Evolutionary conservation across 1,284 basidiomycete genomes (phyloP).

Genomic region (Cryptococcus wingfieldii): DNA sequence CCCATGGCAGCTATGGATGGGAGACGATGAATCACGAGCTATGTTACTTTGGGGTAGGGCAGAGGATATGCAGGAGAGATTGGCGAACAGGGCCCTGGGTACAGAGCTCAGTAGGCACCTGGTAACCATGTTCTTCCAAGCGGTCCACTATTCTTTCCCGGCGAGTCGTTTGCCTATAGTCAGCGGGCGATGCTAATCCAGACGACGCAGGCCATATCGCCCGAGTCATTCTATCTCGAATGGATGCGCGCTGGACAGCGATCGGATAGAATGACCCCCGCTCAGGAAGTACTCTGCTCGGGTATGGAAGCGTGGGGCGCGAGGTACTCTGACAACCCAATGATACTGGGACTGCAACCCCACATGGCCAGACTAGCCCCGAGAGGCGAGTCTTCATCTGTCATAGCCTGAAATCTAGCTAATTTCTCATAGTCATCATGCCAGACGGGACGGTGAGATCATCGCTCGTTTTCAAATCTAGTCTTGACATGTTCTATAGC

Average conservation of each 20-base stretch:
- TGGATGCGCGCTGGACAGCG: conserved; percentile 34
- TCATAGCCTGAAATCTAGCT: not conserved
- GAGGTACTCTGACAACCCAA: conserved; percentile 38
- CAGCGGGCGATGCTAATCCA: not conserved
- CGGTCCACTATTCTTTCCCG: conserved; percentile 34
- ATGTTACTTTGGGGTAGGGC: conserved; percentile 21
- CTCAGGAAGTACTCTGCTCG: conserved; percentile 33
- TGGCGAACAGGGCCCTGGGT: conserved; percentile 34
- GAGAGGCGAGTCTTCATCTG: conserved; percentile 17
- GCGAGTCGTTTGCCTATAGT: conserved; percentile 10
- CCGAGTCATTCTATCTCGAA: conserved; percentile 36
- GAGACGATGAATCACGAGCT: conserved; percentile 1
- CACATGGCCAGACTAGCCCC: conserved; percentile 19
- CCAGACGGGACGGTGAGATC: conserved; percentile 20
- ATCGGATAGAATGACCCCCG: conserved; percentile 31
- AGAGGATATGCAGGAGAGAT: conserved; percentile 23
- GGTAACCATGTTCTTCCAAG: conserved; percentile 32
- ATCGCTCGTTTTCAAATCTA: no score
- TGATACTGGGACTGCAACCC: conserved; percentile 26
- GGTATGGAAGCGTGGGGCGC: conserved; percentile 43
- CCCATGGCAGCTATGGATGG: conserved; percentile 22
- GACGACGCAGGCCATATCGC: conserved; percentile 24
- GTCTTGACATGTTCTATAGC: conserved; percentile 6
- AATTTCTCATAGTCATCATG: conserved; percentile 20
- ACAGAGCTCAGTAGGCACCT: conserved; percentile 32